phyloP scores from a whole-genome alignment of 768 basidiomycete species.

The Boletellus ananiceps region DNA sequence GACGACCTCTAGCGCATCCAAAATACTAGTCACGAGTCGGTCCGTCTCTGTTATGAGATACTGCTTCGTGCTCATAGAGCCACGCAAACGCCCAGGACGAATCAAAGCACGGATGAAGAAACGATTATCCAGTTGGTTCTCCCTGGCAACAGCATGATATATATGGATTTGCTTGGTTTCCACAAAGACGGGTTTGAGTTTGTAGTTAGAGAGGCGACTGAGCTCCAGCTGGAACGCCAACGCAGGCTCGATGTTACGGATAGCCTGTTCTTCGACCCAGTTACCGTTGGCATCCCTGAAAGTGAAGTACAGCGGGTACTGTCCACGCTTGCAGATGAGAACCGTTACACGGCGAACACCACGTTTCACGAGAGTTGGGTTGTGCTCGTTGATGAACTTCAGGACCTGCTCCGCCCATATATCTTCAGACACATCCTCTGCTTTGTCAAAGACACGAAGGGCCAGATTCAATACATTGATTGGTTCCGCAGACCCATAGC shows the following conservation, averaged over 20 bases:
- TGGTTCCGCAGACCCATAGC: constrained; percentile 70
- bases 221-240: constrained; percentile 97
- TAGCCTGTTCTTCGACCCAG: constrained; percentile 94
- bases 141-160: constrained; percentile 90
- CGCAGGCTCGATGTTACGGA: constrained; percentile 97
- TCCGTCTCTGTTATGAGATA: constrained; percentile 99
- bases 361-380: constrained; percentile 56
- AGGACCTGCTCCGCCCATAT: constrained; percentile 72
- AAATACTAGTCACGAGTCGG: constrained; percentile 86
- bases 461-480: constrained; percentile 96
- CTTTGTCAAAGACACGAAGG: constrained; percentile 79
- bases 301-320: constrained; percentile 95
- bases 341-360: constrained; percentile 92
- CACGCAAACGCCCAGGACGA: constrained; percentile 90
- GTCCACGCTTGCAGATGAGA: constrained; percentile 83
- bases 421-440: constrained; percentile 71
- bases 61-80: constrained; percentile 91
- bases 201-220: constrained; percentile 93
- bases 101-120: constrained; percentile 98
- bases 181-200: constrained; percentile 91
- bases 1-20: constrained; percentile 94
- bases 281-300: constrained; percentile 64
- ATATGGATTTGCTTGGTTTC: constrained; percentile 98
- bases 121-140: constrained; percentile 95
- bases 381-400: constrained; percentile 66